phyloP scores from a whole-genome alignment of 2,329 filamentous ascomycete genomes.

The Colletotrichum tamarilloi region DNA sequence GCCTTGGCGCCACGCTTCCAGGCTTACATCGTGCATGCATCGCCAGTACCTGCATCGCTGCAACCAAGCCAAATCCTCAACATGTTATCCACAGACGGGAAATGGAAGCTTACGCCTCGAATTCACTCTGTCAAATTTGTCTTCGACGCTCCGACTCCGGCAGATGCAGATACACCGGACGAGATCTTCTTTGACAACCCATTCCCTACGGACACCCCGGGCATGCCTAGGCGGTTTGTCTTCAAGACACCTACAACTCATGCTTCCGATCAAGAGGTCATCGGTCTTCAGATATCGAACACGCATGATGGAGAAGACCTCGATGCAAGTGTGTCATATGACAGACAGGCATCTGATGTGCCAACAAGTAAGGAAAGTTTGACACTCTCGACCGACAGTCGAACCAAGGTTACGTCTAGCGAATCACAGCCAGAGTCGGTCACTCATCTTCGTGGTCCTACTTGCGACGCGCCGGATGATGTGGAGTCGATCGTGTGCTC shows the following conservation, averaged over 20 bases:
- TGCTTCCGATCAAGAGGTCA: neutral
- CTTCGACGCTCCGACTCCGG: neutral
- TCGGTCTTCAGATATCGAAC: neutral
- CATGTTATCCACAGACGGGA: conserved; percentile 13
- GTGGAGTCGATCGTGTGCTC: neutral
- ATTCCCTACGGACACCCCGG: neutral
- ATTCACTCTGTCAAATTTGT: conserved; percentile 31
- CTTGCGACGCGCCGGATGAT: neutral
- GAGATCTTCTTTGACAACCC: conserved; percentile 23
- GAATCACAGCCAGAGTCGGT: neutral
- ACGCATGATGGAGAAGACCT: neutral
- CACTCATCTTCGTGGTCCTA: neutral
- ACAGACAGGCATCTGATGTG: neutral
- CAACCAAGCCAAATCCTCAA: neutral
- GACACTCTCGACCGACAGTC: neutral
- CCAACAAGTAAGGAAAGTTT: neutral
- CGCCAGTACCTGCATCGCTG: neutral
- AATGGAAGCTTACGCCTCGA: conserved; percentile 10
- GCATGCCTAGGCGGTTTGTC: conserved; percentile 10
- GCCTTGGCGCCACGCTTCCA: neutral
- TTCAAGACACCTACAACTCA: neutral
- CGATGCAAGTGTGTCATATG: no score
- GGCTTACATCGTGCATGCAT: neutral
- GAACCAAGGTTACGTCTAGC: neutral
- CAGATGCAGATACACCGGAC: neutral